Base-by-base conservation (phyloP, 2,329 filamentous ascomycete species). In the Hypomyces rosellus region DNA sequence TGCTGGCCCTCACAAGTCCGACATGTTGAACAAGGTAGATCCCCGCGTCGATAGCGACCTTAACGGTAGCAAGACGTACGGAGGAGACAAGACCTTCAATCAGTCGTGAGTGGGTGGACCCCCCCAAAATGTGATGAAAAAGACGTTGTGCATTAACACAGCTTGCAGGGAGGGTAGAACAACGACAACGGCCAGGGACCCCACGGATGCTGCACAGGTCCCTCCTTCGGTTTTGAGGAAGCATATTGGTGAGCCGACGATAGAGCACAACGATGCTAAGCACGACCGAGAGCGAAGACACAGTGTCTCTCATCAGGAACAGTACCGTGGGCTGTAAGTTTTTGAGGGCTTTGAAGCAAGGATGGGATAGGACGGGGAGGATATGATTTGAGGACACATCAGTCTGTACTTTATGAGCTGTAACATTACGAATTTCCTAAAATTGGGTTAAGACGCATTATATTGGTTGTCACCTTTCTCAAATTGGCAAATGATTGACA, bases 201-300 rank as follows among this genome's bases (percentile, higher is more conserved):
- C 77, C 4, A 75, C 70, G 15, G 78, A 82, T 54, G 78, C 79
- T 1, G 67, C 78, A 0, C 77, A 82, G 59, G 78, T 81, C 0
- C 77, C 78, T 1, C 78, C 79, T 5, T 81, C 78, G 2, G 72
- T 76, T 1, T 42, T 82, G 52, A 66, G 67, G 45, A 65, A 73
- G 57, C 69, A 74, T 42, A 54, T 79, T 36, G 77, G 76, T 2
- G 67, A 65, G 2, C 74, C 77, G 1, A 48, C 59, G 1, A 60
- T 77, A n/a, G 64, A 68, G 42, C 76, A 80, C 47, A 70, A 63
- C 1, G 71, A 78, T 37, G 55, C 59, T 4, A 34, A 47, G 0
- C 73, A 80, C 47, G 67, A 72, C 12, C 74, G 71, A 2, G 67
- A 65, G 30, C 66, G 71, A 36, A 65, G 78, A 34, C 73, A 81